phyloP scores from a whole-genome alignment of 2,329 filamentous ascomycete genomes.

The Aspergillus fijiensis region DNA sequence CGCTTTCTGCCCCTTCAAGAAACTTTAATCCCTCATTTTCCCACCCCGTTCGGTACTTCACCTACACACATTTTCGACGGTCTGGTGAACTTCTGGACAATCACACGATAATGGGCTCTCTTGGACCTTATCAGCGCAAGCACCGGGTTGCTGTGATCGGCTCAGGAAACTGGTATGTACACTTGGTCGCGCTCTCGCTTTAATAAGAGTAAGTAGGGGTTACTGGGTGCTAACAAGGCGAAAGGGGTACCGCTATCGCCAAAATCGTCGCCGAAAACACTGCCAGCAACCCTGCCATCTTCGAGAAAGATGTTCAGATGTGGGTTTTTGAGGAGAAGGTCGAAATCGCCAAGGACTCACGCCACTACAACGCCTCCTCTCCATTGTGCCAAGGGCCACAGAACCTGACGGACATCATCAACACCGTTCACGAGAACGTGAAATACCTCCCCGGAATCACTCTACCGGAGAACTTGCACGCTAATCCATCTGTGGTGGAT shows the following conservation, averaged over 20 bases:
- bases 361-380: slow-evolving; percentile 74
- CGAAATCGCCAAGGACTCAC: slow-evolving; percentile 67
- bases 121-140: slow-evolving; percentile 34
- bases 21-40: slow-evolving; percentile 20
- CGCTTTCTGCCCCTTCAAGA: slow-evolving; percentile 17
- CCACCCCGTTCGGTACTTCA: slow-evolving; percentile 10
- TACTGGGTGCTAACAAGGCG: slow-evolving; percentile 81
- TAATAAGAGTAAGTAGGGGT: background rate
- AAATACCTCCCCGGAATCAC: slow-evolving; percentile 93
- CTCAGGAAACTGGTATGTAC: slow-evolving; percentile 87
- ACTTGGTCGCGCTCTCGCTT: background rate
- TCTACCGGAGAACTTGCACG: slow-evolving; percentile 68
- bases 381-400: slow-evolving; percentile 71
- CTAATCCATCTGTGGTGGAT: slow-evolving; percentile 54
- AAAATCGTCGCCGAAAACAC: slow-evolving; percentile 97
- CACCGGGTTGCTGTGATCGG: slow-evolving; percentile 71
- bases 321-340: slow-evolving; percentile 98
- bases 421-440: slow-evolving; percentile 89
- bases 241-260: slow-evolving; percentile 90
- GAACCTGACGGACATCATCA: slow-evolving; percentile 90
- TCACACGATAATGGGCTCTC: slow-evolving; percentile 32
- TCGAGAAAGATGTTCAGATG: slow-evolving; percentile 91
- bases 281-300: slow-evolving; percentile 71
- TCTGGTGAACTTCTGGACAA: slow-evolving; percentile 3
- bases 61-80: slow-evolving; percentile 17